These are phyloP conservation scores for Penicillium sp. DNA, from an alignment of 2,329 filamentous ascomycete genomes.

Conservation along the genomic window DNA sequence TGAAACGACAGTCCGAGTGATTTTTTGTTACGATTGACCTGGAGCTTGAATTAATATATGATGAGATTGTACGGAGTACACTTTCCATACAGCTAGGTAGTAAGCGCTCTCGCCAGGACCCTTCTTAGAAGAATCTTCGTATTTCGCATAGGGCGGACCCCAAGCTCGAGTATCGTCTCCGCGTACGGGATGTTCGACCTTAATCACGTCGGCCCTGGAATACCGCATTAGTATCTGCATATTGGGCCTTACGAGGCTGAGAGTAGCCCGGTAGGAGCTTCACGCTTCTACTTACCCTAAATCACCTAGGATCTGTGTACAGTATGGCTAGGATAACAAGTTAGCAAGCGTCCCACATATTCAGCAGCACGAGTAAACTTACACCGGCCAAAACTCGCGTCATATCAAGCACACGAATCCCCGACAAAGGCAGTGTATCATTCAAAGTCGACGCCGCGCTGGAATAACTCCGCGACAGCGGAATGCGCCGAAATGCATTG, in stretches of 20 bases:
- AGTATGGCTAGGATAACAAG: slow-evolving; percentile 94
- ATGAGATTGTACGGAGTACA: background rate
- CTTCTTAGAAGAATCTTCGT: slow-evolving; percentile 53
- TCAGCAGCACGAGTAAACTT: slow-evolving; percentile 37
- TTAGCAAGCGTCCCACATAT: background rate
- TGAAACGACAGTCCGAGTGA: slow-evolving; percentile 89
- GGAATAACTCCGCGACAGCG: slow-evolving; percentile 36
- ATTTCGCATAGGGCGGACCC: slow-evolving; percentile 88
- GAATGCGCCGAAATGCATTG: slow-evolving; percentile 18
- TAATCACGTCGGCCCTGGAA: slow-evolving; percentile 84
- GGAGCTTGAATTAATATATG: slow-evolving; percentile 7
- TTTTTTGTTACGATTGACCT: slow-evolving; percentile 97
- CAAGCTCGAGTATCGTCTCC: slow-evolving; percentile 94
- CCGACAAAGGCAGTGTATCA: slow-evolving; percentile 64
- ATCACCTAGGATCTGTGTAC: slow-evolving; percentile 93
- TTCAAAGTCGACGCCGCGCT: slow-evolving; percentile 38
- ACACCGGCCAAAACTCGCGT: slow-evolving; percentile 92
- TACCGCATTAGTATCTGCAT: no score
- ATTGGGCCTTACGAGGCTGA: no score
- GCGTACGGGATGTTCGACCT: slow-evolving; percentile 85
- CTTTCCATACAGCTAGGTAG: slow-evolving; percentile 67
- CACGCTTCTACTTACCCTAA: slow-evolving; percentile 66
- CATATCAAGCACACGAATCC: slow-evolving; percentile 90
- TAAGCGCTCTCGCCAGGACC: slow-evolving; percentile 89
- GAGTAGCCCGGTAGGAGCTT: no score